Evolutionary conservation across 2,329 filamentous ascomycete genomes (phyloP).

Genomic region (Colletotrichum graminicola): DNA sequence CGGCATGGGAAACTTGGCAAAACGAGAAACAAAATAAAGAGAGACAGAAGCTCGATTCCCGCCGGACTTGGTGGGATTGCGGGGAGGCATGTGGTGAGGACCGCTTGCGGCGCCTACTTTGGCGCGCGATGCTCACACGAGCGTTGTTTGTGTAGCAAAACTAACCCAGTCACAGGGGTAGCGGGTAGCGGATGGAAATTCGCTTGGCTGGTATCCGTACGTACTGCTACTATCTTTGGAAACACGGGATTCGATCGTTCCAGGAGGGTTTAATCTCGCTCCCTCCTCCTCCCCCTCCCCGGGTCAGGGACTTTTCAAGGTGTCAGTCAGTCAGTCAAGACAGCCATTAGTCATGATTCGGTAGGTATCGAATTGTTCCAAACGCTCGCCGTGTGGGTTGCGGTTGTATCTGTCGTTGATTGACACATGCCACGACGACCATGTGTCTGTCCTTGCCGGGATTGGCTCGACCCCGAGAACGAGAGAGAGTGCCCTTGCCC

Average conservation of each 20-base stretch:
- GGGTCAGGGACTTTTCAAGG: neutral
- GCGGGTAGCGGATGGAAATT: too few relatives aligned
- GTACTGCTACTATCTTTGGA: neutral
- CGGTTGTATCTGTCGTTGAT: constrained; percentile 7
- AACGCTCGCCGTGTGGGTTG: neutral
- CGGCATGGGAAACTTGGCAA: constrained; percentile 1
- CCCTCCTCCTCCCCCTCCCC: too few relatives aligned
- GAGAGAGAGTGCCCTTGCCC: neutral
- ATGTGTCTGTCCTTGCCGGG: neutral
- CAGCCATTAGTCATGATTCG: neutral
- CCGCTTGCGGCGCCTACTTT: constrained; percentile 27
- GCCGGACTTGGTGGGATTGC: neutral
- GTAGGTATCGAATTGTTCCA: neutral
- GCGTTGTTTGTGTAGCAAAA: neutral
- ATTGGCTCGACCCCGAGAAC: neutral
- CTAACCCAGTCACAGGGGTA: too few relatives aligned
- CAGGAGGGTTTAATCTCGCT: neutral
- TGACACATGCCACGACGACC: constrained; percentile 2
- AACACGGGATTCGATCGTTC: neutral
- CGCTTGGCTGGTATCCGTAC: too few relatives aligned
- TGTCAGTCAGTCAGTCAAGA: neutral
- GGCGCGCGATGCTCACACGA: neutral
- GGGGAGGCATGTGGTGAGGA: constrained; percentile 5
- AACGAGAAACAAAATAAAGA: too few relatives aligned
- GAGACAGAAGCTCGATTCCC: neutral